Evolutionary conservation across 257 asterid species (phyloP), one percentile per base, ranked within the genome.

Genomic region (Ilex asprella): DNA sequence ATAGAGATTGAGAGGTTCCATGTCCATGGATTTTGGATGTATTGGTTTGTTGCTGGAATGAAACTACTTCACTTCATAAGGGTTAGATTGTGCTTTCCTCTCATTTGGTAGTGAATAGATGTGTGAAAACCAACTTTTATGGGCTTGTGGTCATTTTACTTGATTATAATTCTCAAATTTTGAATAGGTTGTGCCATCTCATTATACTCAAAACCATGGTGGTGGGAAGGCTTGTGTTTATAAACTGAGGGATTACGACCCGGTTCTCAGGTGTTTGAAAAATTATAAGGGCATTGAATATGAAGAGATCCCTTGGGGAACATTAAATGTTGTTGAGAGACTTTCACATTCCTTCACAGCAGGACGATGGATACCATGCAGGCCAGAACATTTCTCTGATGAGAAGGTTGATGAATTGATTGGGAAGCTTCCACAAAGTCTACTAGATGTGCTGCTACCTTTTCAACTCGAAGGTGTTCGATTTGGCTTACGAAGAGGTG

Each of bases 221-320:
- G 99, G 97, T 58, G 95, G 82, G 58, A 80, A 67, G 63, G 88
- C 89, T 16, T 79, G 91, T 56, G 96, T 86, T 55, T 92, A 77
- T 79, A 77, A 50, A 55, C 83, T 92, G 30, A 32, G 70, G 69
- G 96, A 86, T 63, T 92, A 92, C 76, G 82, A 77, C 60, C 64
- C 74, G 55, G 78, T 89, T 68, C 68, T 89, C 66, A 82, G 74
- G 81, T 79, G 89, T 56, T 69, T 92, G 71, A 92, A 81, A 83
- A 80, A 65, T 62, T 81, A 78, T 39, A 71, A 72, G 72, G 81
- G 74, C 62, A 75, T 86, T 66, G 93, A 80, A 59, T 83, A 78
- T 68, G 94, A 86, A 67, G 99, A 86, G 82, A 89, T 92, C 70
- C 97, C 99, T 16, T 85, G 96, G 96, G 84, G 83, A 67, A 92